A percentile compares a stretch with the other conserved stretches of the same genome.
Evolutionary conservation across 306 rosid genomes (phyloP).

Genomic region (Castanea sativa): DNA sequence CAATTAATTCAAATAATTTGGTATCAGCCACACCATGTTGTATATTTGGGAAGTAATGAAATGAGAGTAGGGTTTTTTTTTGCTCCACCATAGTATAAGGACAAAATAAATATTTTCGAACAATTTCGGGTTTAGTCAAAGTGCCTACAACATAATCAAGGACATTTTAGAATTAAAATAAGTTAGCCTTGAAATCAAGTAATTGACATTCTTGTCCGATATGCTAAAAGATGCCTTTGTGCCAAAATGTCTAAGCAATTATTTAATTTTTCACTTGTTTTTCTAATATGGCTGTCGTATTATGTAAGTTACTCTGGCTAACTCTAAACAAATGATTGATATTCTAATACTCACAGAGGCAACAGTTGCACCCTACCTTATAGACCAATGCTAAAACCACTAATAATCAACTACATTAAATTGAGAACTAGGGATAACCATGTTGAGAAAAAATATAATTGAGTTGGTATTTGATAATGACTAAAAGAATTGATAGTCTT

Average conservation of each 20-base stretch:
- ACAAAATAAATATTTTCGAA: background rate
- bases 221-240: background rate
- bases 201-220: slow-evolving; percentile 3
- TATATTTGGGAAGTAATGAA: background rate
- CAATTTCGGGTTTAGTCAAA: background rate
- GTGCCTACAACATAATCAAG: background rate
- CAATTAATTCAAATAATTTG: background rate
- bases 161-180: background rate
- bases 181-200: background rate
- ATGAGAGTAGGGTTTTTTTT: background rate
- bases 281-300: background rate
- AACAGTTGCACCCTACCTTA: slow-evolving; percentile 15
- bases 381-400: background rate
- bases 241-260: background rate
- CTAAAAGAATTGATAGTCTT: slow-evolving; percentile 10
- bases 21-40: background rate
- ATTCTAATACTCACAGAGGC: slow-evolving; percentile 27
- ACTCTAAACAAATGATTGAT: background rate
- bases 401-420: background rate
- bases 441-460: background rate
- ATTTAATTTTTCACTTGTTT: background rate
- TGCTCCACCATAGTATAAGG: too few relatives aligned
- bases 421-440: background rate
- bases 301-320: background rate
- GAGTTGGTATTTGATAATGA: background rate